phyloP scores from a whole-genome alignment of 768 basidiomycete genomes.

The Trametes cinnabarina region DNA sequence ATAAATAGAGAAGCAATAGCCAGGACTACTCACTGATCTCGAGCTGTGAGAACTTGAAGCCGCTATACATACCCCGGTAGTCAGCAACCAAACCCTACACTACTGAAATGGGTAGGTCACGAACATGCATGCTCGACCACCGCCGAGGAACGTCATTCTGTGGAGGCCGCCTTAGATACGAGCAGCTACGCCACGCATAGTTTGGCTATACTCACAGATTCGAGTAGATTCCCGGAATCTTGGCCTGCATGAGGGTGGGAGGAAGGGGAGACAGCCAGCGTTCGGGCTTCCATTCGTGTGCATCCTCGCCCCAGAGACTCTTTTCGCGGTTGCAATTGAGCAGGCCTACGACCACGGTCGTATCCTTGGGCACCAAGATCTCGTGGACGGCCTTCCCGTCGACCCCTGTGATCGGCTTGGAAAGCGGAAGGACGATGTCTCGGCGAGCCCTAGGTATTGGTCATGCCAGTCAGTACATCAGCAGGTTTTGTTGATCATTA shows the following conservation, averaged over 20 bases:
- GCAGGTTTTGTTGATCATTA: too few relatives aligned
- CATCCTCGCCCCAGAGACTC: conserved; percentile 47
- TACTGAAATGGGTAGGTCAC: conserved; percentile 11
- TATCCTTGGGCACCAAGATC: conserved; percentile 40
- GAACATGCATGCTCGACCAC: conserved; percentile 46
- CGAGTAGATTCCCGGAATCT: conserved; percentile 45
- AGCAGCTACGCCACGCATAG: too few relatives aligned
- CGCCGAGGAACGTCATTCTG: conserved; percentile 47
- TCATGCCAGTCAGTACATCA: too few relatives aligned
- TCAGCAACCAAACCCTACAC: background rate
- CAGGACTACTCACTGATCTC: conserved; percentile 55
- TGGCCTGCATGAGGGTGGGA: conserved; percentile 35
- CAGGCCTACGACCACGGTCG: conserved; percentile 39
- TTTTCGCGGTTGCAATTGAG: conserved; percentile 39
- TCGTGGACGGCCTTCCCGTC: conserved; percentile 39
- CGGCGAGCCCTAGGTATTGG: conserved; percentile 32
- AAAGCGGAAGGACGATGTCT: conserved; percentile 43
- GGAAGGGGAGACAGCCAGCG: conserved; percentile 46
- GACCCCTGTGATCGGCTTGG: conserved; percentile 34
- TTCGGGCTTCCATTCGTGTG: conserved; percentile 51
- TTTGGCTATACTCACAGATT: conserved; percentile 33
- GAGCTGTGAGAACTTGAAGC: conserved; percentile 54
- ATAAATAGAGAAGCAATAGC: too few relatives aligned
- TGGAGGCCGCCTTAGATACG: too few relatives aligned
- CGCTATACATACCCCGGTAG: conserved; percentile 35